Conservation (phyloP, 78 protist species). For the Dictyostelium capitatum region DNA sequence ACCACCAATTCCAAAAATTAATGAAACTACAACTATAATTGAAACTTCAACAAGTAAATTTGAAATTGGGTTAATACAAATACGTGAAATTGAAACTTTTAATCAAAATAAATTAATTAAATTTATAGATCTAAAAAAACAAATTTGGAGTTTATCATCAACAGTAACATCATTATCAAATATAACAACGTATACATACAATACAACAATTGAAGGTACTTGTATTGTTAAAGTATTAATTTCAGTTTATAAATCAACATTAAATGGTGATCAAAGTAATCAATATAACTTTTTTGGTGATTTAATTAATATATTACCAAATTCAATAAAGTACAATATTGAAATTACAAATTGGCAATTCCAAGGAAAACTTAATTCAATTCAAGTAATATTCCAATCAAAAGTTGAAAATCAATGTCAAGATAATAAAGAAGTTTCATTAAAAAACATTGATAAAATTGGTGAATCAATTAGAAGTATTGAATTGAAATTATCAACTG, state of each 20-base stretch:
- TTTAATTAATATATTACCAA: background rate
- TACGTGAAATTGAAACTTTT: background rate
- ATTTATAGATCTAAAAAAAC: too few species aligned
- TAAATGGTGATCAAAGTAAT: too few species aligned
- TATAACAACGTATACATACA: background rate
- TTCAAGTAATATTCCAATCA: background rate
- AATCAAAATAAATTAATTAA: too few species aligned
- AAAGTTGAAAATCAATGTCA: background rate
- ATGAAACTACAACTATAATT: background rate
- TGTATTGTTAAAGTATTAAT: background rate
- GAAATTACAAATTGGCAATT: background rate
- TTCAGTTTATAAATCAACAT: background rate
- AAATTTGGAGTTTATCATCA: background rate
- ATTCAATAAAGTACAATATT: background rate
- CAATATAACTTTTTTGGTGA: background rate
- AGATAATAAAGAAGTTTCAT: background rate
- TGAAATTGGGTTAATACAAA: background rate
- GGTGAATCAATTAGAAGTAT: background rate
- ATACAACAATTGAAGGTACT: background rate
- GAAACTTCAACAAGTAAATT: background rate
- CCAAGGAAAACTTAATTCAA: background rate
- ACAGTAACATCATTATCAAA: background rate
- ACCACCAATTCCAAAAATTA: background rate
- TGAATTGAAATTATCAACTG: background rate
- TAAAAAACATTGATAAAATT: background rate